Evolutionary conservation across 768 basidiomycete genomes (phyloP).

Genomic region (Gelatoporia subvermispora): DNA sequence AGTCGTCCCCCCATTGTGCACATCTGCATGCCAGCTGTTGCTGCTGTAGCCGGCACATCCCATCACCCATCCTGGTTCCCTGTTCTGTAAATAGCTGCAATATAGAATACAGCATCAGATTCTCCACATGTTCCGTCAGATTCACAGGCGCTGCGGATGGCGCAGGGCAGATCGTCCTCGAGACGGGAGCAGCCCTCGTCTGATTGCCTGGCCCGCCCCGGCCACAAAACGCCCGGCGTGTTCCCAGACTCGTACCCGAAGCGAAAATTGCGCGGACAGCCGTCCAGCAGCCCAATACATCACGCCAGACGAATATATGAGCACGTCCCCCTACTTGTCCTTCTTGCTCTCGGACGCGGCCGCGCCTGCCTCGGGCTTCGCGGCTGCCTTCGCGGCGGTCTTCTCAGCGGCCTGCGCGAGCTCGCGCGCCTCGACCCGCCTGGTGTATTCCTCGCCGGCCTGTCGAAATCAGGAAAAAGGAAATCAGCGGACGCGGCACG

Average conservation of each 20-base stretch:
- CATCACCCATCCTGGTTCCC: no score
- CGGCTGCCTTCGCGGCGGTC: conserved; percentile 4
- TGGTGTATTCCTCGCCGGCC: conserved; percentile 46
- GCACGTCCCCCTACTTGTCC: conserved; percentile 12
- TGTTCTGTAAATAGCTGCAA: no score
- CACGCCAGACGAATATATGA: neutral
- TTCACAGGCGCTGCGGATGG: neutral
- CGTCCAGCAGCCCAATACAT: neutral
- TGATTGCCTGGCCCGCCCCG: no score
- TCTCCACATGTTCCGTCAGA: neutral
- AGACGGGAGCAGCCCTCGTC: neutral
- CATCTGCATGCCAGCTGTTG: no score
- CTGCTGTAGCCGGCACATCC: no score
- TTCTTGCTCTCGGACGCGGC: conserved; percentile 20
- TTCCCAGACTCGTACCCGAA: neutral
- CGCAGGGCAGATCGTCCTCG: neutral
- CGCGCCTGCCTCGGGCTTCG: conserved; percentile 5
- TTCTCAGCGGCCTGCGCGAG: conserved; percentile 25
- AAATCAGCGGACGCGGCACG: neutral
- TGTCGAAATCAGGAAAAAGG: conserved; percentile 16
- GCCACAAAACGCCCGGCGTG: neutral
- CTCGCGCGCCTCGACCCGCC: conserved; percentile 36
- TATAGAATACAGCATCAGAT: no score
- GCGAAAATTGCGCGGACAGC: neutral
- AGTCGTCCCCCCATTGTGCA: no score